These are phyloP conservation scores for Camellia granthamiana DNA, from an alignment of 148 eudicot species.

Conservation along the genomic window DNA sequence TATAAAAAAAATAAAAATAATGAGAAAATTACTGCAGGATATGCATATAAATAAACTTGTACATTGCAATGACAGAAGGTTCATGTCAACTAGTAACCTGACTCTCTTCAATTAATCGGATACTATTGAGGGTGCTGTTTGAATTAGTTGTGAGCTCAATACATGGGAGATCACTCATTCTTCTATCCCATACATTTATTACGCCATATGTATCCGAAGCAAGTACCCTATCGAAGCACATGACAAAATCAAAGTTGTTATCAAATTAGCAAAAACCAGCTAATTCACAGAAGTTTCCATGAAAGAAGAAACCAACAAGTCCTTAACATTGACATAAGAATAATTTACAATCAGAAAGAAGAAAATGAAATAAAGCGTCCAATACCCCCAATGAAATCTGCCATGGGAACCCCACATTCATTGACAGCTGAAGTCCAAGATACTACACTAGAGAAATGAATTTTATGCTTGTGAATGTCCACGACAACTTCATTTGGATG, in stretches of 20 bases:
- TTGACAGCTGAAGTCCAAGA: neutral
- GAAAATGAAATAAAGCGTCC: neutral
- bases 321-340: neutral
- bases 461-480: neutral
- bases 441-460: neutral
- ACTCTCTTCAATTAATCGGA: conserved; percentile 57
- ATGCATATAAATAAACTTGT: neutral
- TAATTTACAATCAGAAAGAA: neutral
- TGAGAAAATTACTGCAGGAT: neutral
- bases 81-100: conserved; percentile 46
- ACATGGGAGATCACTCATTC: conserved; percentile 59
- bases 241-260: conserved; percentile 1
- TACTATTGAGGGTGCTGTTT: conserved; percentile 56
- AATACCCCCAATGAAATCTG: neutral
- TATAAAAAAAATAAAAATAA: neutral
- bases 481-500: neutral
- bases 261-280: conserved; percentile 2
- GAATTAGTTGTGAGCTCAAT: conserved; percentile 67
- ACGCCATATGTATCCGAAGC: conserved; percentile 78
- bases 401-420: neutral
- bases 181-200: conserved; percentile 87
- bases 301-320: neutral
- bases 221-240: conserved; percentile 51
- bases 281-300: neutral
- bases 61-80: neutral